phyloP scores from a whole-genome alignment of 2,329 filamentous ascomycete species.

The Akanthomyces uredinophilus region DNA sequence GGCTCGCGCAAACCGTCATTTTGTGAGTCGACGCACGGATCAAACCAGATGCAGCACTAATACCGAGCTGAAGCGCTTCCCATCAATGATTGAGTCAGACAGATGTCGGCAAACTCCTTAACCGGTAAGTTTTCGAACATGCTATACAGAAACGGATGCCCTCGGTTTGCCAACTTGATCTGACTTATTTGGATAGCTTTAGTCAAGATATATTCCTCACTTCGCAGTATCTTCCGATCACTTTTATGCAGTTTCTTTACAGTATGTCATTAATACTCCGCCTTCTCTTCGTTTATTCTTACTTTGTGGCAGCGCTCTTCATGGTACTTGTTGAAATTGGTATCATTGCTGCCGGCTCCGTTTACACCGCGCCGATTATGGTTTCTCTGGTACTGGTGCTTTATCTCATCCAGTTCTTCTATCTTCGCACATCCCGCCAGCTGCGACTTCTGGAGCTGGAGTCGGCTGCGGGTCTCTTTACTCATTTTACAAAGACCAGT shows the following conservation, averaged over 20 bases:
- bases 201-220: slow-evolving; percentile 3
- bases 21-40: neutral
- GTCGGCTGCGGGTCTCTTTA: slow-evolving; percentile 41
- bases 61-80: neutral
- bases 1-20: neutral
- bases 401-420: slow-evolving; percentile 20
- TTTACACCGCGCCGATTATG: slow-evolving; percentile 38
- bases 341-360: slow-evolving; percentile 40
- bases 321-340: slow-evolving; percentile 36
- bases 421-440: slow-evolving; percentile 48
- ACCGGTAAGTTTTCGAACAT: neutral
- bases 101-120: neutral
- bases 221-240: neutral
- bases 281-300: neutral
- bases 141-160: neutral
- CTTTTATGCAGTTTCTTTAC: neutral
- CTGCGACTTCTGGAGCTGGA: slow-evolving; percentile 50
- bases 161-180: too few relatives aligned
- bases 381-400: slow-evolving; percentile 26
- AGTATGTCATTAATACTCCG: neutral
- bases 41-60: neutral
- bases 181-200: neutral
- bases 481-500: slow-evolving; percentile 32
- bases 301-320: slow-evolving; percentile 23
- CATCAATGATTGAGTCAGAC: neutral